Evolutionary conservation across 83 land plant species (phyloP).

Genomic region (Thuja plicata): DNA sequence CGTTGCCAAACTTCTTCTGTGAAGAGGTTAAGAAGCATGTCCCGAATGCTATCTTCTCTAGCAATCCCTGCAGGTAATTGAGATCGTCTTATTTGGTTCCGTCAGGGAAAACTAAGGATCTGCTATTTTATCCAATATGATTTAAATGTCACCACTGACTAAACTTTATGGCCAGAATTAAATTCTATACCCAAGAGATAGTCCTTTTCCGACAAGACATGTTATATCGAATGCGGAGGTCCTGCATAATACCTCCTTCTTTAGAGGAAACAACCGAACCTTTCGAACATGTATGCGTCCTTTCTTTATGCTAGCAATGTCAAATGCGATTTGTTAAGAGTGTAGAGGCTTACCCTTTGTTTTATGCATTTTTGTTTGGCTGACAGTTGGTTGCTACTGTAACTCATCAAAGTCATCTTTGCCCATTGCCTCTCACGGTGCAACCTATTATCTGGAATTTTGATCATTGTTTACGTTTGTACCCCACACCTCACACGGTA

Average conservation of each 20-base stretch:
- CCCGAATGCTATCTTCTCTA: conserved; percentile 81
- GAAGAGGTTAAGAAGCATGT: conserved; percentile 82
- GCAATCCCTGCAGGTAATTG: conserved; percentile 96
- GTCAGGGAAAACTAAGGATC: not conserved
- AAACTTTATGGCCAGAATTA: conserved; percentile 49
- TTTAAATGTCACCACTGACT: not conserved
- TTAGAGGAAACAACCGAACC: conserved; percentile 91
- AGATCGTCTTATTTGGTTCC: not conserved
- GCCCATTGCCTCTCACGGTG: conserved; percentile 91
- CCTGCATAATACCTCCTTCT: conserved; percentile 85
- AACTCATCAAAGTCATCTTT: conserved; percentile 96
- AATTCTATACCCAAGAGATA: conserved; percentile 92
- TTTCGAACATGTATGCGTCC: conserved; percentile 83
- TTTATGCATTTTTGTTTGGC: not conserved
- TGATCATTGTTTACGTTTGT: conserved; percentile 85
- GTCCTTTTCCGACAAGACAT: conserved; percentile 94
- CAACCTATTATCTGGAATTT: conserved; percentile 98
- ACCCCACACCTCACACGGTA: conserved; percentile 97
- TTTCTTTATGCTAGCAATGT: not conserved
- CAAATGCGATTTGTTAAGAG: too few species aligned
- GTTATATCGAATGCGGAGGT: conserved; percentile 90
- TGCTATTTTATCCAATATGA: not conserved
- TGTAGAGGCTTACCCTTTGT: not conserved
- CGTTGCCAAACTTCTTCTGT: conserved; percentile 79
- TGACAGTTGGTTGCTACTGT: conserved; percentile 95